Conservation (phyloP, 2,329 filamentous ascomycete genomes). For the Cladosporium cucumerinum region DNA sequence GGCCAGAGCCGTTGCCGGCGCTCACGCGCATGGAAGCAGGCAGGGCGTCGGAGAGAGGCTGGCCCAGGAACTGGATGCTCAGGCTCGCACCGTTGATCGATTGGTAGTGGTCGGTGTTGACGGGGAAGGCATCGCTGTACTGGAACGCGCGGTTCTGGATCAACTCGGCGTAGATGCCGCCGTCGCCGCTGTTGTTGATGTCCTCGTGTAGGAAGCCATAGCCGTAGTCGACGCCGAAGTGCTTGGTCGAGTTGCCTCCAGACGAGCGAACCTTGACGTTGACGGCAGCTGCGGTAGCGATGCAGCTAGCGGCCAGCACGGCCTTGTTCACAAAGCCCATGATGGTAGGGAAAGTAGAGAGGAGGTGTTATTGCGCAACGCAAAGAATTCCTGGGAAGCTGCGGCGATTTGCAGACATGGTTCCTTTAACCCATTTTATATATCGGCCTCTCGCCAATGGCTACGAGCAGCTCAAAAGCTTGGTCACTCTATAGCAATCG, state of each 20-base stretch:
- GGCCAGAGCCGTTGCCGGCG: constrained; percentile 36
- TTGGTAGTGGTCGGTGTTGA: constrained; percentile 21
- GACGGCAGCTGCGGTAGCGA: constrained; percentile 18
- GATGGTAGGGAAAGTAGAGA: neutral
- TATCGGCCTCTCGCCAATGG: constrained; percentile 9
- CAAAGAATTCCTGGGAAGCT: constrained; percentile 1
- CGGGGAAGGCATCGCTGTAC: constrained; percentile 25
- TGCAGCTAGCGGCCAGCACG: constrained; percentile 19
- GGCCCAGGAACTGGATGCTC: constrained; percentile 22
- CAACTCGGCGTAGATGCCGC: constrained; percentile 69
- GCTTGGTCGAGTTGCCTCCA: constrained; percentile 21
- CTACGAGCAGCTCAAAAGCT: neutral
- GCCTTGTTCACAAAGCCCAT: constrained; percentile 17
- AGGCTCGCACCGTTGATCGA: constrained; percentile 24
- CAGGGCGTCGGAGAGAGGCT: constrained; percentile 27
- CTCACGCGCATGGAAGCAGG: constrained; percentile 27
- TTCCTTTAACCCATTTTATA: constrained; percentile 4
- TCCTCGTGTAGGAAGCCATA: constrained; percentile 24
- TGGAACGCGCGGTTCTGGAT: constrained; percentile 71
- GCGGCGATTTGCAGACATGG: neutral
- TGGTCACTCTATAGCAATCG: constrained; percentile 6
- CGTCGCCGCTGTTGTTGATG: constrained; percentile 61
- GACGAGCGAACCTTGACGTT: constrained; percentile 26
- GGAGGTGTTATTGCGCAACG: neutral
- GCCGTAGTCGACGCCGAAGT: constrained; percentile 15